Percentiles rank a stretch among this genome's conserved stretches.
phyloP scores from a whole-genome alignment of 2,329 filamentous ascomycete genomes.

The Ceratocystis ficicola region DNA sequence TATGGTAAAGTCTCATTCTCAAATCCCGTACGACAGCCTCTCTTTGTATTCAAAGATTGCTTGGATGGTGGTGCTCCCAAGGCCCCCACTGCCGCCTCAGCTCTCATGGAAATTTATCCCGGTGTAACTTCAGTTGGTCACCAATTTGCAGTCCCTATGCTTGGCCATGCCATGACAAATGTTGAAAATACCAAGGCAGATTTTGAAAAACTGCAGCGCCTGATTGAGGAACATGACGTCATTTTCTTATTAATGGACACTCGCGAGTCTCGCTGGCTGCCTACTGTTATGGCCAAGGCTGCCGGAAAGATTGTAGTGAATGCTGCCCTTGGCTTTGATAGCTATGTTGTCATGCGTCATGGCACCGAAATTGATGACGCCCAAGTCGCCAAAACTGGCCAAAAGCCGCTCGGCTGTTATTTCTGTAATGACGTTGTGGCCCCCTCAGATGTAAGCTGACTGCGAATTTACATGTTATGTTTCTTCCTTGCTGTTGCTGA shows the following conservation, averaged over 20 bases:
- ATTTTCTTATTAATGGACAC: conserved; percentile 98
- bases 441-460: conserved; percentile 66
- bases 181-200: conserved; percentile 52
- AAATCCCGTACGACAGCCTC: conserved; percentile 86
- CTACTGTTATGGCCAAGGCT: conserved; percentile 90
- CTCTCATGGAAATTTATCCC: conserved; percentile 75
- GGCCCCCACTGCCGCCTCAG: conserved; percentile 66
- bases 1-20: conserved; percentile 89
- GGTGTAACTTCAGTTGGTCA: conserved; percentile 74
- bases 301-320: conserved; percentile 93
- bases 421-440: conserved; percentile 98
- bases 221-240: conserved; percentile 77
- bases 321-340: conserved; percentile 89
- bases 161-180: conserved; percentile 72
- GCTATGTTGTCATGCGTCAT: conserved; percentile 94
- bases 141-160: conserved; percentile 82
- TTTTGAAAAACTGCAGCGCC: conserved; percentile 58
- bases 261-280: conserved; percentile 85
- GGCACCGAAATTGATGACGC: conserved; percentile 46
- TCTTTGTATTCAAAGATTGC: conserved; percentile 86
- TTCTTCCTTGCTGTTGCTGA: conserved; percentile 10
- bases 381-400: conserved; percentile 48
- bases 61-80: conserved; percentile 73
- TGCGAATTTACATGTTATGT: no score
- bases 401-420: conserved; percentile 75